Conservation (phyloP, 169 alveolate species). For the Eimeria falciformis region DNA sequence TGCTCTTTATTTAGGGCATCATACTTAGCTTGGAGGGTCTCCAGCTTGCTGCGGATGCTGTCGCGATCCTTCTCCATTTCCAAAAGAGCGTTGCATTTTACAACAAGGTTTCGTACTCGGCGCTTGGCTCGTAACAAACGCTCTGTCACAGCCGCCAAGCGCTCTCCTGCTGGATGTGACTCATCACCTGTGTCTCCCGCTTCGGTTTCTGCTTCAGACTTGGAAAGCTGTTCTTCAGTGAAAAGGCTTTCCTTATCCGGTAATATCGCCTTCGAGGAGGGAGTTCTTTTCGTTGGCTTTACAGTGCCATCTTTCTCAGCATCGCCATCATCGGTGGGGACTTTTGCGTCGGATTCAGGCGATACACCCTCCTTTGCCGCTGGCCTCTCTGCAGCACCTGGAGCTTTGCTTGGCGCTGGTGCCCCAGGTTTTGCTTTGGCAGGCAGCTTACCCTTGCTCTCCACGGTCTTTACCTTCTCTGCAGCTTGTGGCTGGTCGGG, state of each 20-base stretch:
- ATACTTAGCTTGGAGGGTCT: conserved; percentile 60
- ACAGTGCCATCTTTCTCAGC: background rate
- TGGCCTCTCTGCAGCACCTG: background rate
- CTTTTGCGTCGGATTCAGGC: background rate
- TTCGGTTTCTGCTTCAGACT: conserved; percentile 70
- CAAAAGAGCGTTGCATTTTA: conserved; percentile 61
- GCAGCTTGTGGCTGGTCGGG: background rate
- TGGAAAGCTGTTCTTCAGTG: conserved; percentile 58
- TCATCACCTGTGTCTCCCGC: conserved; percentile 61
- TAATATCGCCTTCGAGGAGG: background rate
- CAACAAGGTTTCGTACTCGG: conserved; percentile 63
- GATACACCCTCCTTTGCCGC: background rate
- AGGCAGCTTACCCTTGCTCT: conserved; percentile 13
- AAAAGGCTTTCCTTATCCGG: conserved; percentile 44
- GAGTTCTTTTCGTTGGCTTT: background rate
- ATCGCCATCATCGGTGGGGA: background rate
- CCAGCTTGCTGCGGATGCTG: conserved; percentile 28
- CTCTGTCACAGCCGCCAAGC: conserved; percentile 42
- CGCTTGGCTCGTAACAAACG: conserved; percentile 61
- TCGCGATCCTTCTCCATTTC: conserved; percentile 65
- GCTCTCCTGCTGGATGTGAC: conserved; percentile 25
- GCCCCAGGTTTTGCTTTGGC: conserved; percentile 1
- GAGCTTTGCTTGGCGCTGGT: conserved; percentile 14
- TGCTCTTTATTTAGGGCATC: conserved; percentile 12
- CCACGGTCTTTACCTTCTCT: background rate